These are phyloP conservation scores for Euphorbia corollata DNA, from an alignment of 441 rosid genomes.

Conservation along the genomic window DNA sequence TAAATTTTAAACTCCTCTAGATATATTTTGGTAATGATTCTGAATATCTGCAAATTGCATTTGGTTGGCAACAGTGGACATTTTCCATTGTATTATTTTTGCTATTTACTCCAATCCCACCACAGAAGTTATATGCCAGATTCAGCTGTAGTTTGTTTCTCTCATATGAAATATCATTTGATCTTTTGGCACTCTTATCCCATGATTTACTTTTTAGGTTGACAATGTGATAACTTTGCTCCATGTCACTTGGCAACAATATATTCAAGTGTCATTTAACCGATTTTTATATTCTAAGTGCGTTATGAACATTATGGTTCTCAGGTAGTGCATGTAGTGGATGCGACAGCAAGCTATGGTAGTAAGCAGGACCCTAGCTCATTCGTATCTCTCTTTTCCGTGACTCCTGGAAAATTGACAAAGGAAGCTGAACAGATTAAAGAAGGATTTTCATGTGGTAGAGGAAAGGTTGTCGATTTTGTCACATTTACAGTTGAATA, in stretches of 20 bases:
- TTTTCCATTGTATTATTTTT: background rate
- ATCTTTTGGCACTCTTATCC: too few species aligned
- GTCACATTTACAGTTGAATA: conserved; percentile 66
- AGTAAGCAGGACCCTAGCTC: conserved; percentile 46
- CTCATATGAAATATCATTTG: background rate
- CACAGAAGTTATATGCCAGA: background rate
- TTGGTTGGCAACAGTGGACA: background rate
- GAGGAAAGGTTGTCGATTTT: conserved; percentile 59
- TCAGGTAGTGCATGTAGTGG: conserved; percentile 91
- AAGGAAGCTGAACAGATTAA: conserved; percentile 57
- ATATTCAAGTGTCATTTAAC: background rate
- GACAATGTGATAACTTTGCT: background rate
- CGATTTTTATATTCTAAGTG: background rate
- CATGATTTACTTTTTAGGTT: too few species aligned
- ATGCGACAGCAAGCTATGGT: conserved; percentile 42
- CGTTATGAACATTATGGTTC: conserved; percentile 19
- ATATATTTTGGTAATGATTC: background rate
- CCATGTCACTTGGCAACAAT: conserved; percentile 3
- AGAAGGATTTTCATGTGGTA: conserved; percentile 71
- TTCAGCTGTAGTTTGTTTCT: too few species aligned
- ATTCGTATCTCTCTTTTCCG: conserved; percentile 60
- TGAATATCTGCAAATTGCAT: conserved; percentile 1
- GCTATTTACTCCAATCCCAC: background rate
- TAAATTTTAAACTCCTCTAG: background rate
- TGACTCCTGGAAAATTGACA: conserved; percentile 77